Conservation (phyloP, 805 yeast genomes). For the Myxozyma mucilagina region DNA sequence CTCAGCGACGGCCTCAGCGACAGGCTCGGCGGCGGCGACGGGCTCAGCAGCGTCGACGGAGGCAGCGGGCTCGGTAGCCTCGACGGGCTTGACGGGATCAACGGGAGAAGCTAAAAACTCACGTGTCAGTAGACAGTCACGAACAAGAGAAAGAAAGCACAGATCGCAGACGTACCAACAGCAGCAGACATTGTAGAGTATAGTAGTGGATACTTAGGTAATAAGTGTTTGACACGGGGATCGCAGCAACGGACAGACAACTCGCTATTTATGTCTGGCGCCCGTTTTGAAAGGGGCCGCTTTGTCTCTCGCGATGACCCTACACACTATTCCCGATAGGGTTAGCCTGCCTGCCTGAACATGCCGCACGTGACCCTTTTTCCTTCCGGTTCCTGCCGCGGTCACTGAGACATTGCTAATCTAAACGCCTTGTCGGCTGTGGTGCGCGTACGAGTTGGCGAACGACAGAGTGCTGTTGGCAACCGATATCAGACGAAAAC, state of each 20-base stretch:
- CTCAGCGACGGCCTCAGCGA: conserved; percentile 11
- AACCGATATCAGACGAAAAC: no score
- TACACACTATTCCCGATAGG: no score
- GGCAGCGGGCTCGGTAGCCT: background rate
- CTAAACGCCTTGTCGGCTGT: no score
- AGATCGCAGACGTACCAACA: conserved; percentile 6
- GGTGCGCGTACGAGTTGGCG: no score
- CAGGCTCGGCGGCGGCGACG: conserved; percentile 4
- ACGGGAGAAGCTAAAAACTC: background rate
- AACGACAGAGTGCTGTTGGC: no score
- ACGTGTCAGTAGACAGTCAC: background rate
- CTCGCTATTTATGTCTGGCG: background rate
- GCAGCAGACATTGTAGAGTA: conserved; percentile 14
- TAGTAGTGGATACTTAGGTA: background rate
- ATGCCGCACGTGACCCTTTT: no score
- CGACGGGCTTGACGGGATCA: background rate
- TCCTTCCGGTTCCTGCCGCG: no score
- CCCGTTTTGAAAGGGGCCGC: no score
- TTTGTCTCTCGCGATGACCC: no score
- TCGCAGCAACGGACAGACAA: background rate
- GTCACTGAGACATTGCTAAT: no score
- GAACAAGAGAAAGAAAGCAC: background rate
- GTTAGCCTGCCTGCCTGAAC: no score
- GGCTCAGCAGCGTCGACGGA: background rate
- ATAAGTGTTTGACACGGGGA: background rate